These are phyloP conservation scores for Brassica incana DNA, from an alignment of 345 rosid genomes.

Conservation along the genomic window DNA sequence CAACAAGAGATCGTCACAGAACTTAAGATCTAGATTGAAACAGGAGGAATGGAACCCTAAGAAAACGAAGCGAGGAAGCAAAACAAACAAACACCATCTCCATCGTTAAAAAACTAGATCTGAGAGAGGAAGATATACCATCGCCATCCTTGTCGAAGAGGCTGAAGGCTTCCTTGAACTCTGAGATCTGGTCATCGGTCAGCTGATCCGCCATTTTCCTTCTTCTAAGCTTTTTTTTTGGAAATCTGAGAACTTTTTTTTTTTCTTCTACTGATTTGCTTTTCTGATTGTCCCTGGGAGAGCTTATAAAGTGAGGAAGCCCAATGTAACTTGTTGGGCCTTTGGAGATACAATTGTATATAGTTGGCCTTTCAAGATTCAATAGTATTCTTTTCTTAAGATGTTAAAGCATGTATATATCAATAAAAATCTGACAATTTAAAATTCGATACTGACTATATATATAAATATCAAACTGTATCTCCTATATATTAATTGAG, in stretches of 20 bases:
- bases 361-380: neutral
- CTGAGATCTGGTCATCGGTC: slow-evolving; percentile 56
- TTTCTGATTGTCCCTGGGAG: neutral
- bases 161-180: slow-evolving; percentile 44
- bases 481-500: too few relatives aligned
- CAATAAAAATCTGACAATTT: too few relatives aligned
- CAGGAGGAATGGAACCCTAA: neutral
- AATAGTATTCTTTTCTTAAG: neutral
- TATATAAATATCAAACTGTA: too few relatives aligned
- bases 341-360: neutral
- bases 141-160: slow-evolving; percentile 60
- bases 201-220: slow-evolving; percentile 53
- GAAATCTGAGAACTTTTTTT: neutral
- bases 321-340: neutral
- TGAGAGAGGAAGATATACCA: slow-evolving; percentile 37
- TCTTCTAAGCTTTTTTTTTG: neutral
- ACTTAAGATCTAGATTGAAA: neutral
- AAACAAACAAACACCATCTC: neutral
- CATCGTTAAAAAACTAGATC: slow-evolving; percentile 4
- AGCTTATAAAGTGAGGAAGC: neutral
- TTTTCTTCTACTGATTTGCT: neutral
- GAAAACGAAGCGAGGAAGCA: neutral
- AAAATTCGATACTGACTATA: too few relatives aligned
- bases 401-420: neutral
- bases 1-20: neutral